Base-by-base conservation (phyloP, 106 monocot species). In the Dioscorea zingiberensis region DNA sequence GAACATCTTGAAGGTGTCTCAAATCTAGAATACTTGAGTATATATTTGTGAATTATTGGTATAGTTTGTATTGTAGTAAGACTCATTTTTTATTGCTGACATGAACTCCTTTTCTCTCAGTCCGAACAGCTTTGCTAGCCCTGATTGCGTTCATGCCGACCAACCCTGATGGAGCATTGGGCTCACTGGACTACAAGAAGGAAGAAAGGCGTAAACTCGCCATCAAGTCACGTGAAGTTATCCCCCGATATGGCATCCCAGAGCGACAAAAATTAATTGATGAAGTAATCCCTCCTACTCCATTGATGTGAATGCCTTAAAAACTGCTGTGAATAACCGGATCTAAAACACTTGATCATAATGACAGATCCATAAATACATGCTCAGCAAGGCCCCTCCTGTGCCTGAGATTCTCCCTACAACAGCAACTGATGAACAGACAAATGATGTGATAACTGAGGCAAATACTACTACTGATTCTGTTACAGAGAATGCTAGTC, bases 131-230 rank as follows among this genome's bases (percentile, higher is more conserved):
- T 49, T 73, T 98, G 49, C 86, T 98, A 9, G 97, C 97, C 21
- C 60, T 98, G 71, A 86, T 98, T 73, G 92, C 97, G 30, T 98
- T 98, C 53, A 92, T 97, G 88, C 92, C 92, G 44, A 92, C 97
- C 25, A 86, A 77, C 67, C 88, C 92, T 15, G 86, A 86, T 48
- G 97, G 97, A 6, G 97, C 97, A 27, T 29, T 98, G 14, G 97
- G 97, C 45, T 98, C 97, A 19, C 81, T 98, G 0, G 97, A 98
- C 58, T 98, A 83, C 76, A 84, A 76, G 26, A 98, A 98, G 69
- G 89, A 89, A 67, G 97, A 89, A 61, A 75, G 92, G 71, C 83
- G 67, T 12, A 61, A 64, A 38, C 89, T 98, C 58, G 92, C 97
- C 59, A 86, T 92, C 71, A 98, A 89, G 71, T 98, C 97, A 25